Evolutionary conservation across 1,139 yeast species (phyloP).

Genomic region (Yamadazyma dushanensis): DNA sequence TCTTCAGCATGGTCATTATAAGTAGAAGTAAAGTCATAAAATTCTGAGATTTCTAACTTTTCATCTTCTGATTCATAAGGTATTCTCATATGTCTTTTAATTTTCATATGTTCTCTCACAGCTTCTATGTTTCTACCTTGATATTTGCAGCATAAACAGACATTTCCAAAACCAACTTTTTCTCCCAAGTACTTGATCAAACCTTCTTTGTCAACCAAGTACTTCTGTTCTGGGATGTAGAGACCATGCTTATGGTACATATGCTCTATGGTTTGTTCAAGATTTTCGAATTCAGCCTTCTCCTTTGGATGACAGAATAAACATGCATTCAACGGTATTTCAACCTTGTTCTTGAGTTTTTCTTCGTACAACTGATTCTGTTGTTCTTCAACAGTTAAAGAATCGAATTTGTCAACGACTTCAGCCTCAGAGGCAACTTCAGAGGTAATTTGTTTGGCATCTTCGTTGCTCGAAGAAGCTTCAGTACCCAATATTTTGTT

Average conservation of each 20-base stretch:
- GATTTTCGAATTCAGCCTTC: slow-evolving; percentile 30
- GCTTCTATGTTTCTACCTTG: slow-evolving; percentile 84
- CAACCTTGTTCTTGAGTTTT: slow-evolving; percentile 61
- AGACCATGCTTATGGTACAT: slow-evolving; percentile 80
- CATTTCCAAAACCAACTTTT: slow-evolving; percentile 80
- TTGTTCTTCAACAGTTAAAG: slow-evolving; percentile 36
- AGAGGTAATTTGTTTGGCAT: slow-evolving; percentile 6
- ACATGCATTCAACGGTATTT: slow-evolving; percentile 73
- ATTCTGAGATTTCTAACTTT: slow-evolving; percentile 74
- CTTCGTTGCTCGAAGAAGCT: slow-evolving; percentile 4
- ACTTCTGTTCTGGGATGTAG: slow-evolving; percentile 80
- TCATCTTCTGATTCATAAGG: slow-evolving; percentile 88
- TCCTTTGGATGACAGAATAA: slow-evolving; percentile 67
- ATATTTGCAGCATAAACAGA: slow-evolving; percentile 80
- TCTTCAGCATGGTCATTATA: slow-evolving; percentile 36
- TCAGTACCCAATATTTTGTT: slow-evolving; percentile 22
- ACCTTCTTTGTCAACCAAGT: slow-evolving; percentile 68
- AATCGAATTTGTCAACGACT: slow-evolving; percentile 15
- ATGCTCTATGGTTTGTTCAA: slow-evolving; percentile 70
- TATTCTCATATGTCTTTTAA: slow-evolving; percentile 83
- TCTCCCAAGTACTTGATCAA: slow-evolving; percentile 75
- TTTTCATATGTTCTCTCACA: slow-evolving; percentile 84
- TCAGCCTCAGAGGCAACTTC: slow-evolving; percentile 12
- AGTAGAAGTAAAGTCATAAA: slow-evolving; percentile 80
- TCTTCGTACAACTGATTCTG: slow-evolving; percentile 55